Percentiles rank a stretch among this genome's conserved stretches.
These are phyloP conservation scores for Oxyria digyna DNA, from an alignment of 148 eudicot species.

Conservation along the genomic window DNA sequence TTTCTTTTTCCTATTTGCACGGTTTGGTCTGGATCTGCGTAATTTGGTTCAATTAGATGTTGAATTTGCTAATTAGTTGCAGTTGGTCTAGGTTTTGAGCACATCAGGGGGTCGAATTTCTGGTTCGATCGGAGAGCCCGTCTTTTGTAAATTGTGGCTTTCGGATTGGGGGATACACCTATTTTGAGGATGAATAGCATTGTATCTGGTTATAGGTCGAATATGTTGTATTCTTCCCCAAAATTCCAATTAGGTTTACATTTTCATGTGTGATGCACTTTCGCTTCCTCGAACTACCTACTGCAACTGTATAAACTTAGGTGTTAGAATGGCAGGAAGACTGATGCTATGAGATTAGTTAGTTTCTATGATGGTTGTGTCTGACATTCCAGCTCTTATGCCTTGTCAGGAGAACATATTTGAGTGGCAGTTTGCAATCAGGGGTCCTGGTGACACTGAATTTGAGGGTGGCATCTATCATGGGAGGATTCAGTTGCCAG, in stretches of 20 bases:
- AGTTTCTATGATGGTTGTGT: too few relatives aligned
- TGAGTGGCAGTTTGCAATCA: constrained; percentile 97
- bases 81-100: not conserved
- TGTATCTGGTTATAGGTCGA: too few relatives aligned
- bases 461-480: constrained; percentile 98
- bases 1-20: not conserved
- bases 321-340: too few relatives aligned
- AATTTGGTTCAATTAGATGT: not conserved
- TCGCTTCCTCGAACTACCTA: not conserved
- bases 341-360: too few relatives aligned
- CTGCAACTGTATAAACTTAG: not conserved
- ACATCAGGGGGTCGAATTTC: not conserved
- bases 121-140: not conserved
- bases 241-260: not conserved
- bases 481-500: constrained; percentile 88
- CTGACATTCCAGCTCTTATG: not conserved
- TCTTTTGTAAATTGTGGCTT: too few relatives aligned
- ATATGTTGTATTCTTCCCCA: not conserved
- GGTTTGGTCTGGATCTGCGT: not conserved
- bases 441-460: constrained; percentile 83
- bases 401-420: constrained; percentile 74
- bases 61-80: not conserved
- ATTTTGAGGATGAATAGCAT: too few relatives aligned
- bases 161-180: too few relatives aligned
- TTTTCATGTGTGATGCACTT: not conserved